Base-by-base conservation (phyloP, 1,284 basidiomycete species). In the Tetrapyrgos nigripes region DNA sequence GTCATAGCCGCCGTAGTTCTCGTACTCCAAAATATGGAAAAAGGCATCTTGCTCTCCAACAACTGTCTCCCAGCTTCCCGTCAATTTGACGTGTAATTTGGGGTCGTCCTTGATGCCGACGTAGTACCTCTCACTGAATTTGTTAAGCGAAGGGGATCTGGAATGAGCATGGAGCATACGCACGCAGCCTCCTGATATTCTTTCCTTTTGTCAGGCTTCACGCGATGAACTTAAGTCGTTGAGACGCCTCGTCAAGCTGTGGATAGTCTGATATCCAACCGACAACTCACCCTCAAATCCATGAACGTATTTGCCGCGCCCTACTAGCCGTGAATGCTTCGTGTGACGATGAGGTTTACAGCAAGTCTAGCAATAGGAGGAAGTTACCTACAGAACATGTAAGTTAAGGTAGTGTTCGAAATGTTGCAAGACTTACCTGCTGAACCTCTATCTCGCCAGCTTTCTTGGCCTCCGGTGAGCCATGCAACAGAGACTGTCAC, bases 1-100 rank as follows among this genome's bases (percentile, higher is more conserved):
- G 74, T 96, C 94, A 64, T 86, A 93, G 11, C 93, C 94, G 50
- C 82, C 85, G 73, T 94, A 93, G 64, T 94, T 94, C 74, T 96
- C 92, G 70, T 96, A 96, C 73, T 96, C 94, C 24, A 94, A 80
- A 62, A 97, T 87, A 67, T 93, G 91, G 24, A 85, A 83, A 73
- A 93, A 95, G 3, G 87, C 91, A 70, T 97, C 96, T 62, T 94
- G 90, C 58, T 93, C 86, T 45, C 96, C 96, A 27, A 97, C 83
- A 37, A 92, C 70, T 1, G 90, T 88, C 75, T 97, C 94, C 93
- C 94, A 98, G 67, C 88, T 92, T 28, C 96, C 96, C 3, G 91
- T 93, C 57, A 97, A 80, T 75, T 96, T 96, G 61, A 96, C 89
- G 53, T 89, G 83, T 51, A 96, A 73, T 49, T 88, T 81, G 21